Conservation (phyloP, 2,329 filamentous ascomycete genomes). For the Cordyceps farinosa region DNA sequence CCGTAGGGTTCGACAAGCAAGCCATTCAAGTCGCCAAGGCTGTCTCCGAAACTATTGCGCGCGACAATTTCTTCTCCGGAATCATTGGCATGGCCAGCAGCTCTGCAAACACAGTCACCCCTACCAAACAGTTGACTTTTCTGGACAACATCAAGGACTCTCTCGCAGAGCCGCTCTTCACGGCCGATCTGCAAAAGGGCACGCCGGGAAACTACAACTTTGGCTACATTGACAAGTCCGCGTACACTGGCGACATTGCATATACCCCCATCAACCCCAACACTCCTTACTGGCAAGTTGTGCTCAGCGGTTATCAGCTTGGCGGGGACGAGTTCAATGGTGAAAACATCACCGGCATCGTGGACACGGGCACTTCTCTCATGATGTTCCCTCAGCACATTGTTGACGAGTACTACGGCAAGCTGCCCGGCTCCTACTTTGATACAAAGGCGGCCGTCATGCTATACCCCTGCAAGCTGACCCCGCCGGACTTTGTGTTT, state of each 20-base stretch:
- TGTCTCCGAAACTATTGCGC: conserved; percentile 46
- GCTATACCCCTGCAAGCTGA: conserved; percentile 52
- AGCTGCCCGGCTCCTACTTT: conserved; percentile 50
- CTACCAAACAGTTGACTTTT: conserved; percentile 32
- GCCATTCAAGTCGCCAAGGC: conserved; percentile 62
- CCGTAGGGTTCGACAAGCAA: conserved; percentile 55
- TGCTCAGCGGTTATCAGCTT: conserved; percentile 51
- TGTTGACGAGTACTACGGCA: conserved; percentile 56
- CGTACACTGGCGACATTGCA: conserved; percentile 55
- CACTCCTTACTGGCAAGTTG: conserved; percentile 62
- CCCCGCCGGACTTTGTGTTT: conserved; percentile 43
- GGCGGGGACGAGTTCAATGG: conserved; percentile 32
- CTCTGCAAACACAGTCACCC: conserved; percentile 33
- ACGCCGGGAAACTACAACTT: conserved; percentile 39
- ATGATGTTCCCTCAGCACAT: conserved; percentile 54
- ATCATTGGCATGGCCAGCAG: conserved; percentile 35
- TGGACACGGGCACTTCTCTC: conserved; percentile 69
- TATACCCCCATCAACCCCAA: conserved; percentile 50
- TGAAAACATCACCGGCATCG: conserved; percentile 50
- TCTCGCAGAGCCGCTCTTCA: conserved; percentile 34
- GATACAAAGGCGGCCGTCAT: conserved; percentile 49
- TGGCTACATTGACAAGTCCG: conserved; percentile 49
- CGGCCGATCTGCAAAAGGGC: conserved; percentile 33
- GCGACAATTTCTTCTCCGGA: conserved; percentile 34
- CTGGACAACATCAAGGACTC: conserved; percentile 33